Base-by-base conservation (phyloP, 495 filamentous ascomycete genomes). In the Tuber melanosporum region DNA sequence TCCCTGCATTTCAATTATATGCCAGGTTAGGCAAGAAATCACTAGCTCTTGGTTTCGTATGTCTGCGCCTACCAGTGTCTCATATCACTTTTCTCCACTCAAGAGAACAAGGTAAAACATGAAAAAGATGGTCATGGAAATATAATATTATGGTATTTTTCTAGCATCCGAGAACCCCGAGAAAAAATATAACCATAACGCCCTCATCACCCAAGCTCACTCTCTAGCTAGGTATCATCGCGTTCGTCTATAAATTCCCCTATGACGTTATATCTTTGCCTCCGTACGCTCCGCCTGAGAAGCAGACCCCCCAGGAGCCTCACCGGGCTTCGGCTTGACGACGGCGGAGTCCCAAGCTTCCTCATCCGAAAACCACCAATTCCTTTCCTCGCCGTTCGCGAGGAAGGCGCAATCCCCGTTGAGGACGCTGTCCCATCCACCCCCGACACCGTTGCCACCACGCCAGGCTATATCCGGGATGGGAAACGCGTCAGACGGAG, bases 351-450 rank as follows among this genome's bases (percentile, higher is more conserved):
- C 82, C 82, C 82, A 83, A 49, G 74, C 39, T 70, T 83, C 82
- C n/a, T 83, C 82, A 32, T 79, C 79, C 19, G 73, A 75, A 76
- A 83, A 83, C 75, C 82, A 82, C 82, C 82, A 83, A 74, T 83
- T 83, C 73, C 95, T 87, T 85, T 98, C 95, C 79, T 93, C 93
- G 8, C 95, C 95, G 62, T 87, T 87, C 44, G 87, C 88, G 82
- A 99, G 83, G 85, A 92, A 93, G 72, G 87, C 89, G 81, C 94
- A 97, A 84, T 97, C 93, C 15, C 93, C 92, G 86, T 97, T 94
- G 73, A 88, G 76, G 71, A 89, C 87, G 83, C 92, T 92, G 36
- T 91, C 87, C 95, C 95, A 99, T 19, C 91, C 92, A 74, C 93
- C 93, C 6, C 87, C 86, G 70, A 97, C 90, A 12, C 91, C 93